A percentile compares a stretch with the other conserved stretches of the same genome.
These are phyloP conservation scores for Colletotrichum godetiae DNA, from an alignment of 2,329 filamentous ascomycete genomes.

Conservation along the genomic window DNA sequence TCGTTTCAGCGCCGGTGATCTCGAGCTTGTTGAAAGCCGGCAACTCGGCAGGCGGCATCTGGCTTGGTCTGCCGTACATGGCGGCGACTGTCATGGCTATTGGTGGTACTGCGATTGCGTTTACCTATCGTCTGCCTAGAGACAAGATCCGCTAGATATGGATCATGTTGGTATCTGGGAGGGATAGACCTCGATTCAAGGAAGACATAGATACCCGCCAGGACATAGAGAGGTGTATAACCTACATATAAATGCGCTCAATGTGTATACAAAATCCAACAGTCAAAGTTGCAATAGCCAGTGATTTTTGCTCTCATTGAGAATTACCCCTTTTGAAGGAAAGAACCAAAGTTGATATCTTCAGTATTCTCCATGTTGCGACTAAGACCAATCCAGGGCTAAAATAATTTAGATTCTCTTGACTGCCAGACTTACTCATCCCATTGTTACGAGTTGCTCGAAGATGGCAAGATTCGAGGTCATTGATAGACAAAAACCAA, in stretches of 20 bases:
- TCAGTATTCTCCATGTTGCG: no score
- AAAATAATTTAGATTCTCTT: no score
- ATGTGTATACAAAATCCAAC: neutral
- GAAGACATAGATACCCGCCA: neutral
- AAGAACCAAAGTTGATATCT: no score
- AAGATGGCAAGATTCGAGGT: neutral
- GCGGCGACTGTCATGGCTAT: constrained; percentile 47
- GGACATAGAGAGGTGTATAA: neutral
- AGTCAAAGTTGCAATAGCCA: no score
- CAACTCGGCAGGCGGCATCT: constrained; percentile 56
- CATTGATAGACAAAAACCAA: no score
- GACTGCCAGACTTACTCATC: no score
- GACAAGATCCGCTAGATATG: constrained; percentile 4
- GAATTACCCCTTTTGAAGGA: no score
- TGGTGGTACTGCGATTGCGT: constrained; percentile 44
- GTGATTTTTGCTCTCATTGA: no score
- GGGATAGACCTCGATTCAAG: neutral
- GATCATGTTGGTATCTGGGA: neutral
- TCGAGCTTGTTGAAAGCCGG: constrained; percentile 59
- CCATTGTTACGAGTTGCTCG: neutral
- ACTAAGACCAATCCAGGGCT: no score
- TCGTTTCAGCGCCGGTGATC: constrained; percentile 58
- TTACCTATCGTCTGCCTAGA: constrained; percentile 42
- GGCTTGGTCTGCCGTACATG: constrained; percentile 63
- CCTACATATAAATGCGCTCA: neutral